phyloP scores from a whole-genome alignment of 2,329 filamentous ascomycete genomes.

The Apiospora malaysiana region DNA sequence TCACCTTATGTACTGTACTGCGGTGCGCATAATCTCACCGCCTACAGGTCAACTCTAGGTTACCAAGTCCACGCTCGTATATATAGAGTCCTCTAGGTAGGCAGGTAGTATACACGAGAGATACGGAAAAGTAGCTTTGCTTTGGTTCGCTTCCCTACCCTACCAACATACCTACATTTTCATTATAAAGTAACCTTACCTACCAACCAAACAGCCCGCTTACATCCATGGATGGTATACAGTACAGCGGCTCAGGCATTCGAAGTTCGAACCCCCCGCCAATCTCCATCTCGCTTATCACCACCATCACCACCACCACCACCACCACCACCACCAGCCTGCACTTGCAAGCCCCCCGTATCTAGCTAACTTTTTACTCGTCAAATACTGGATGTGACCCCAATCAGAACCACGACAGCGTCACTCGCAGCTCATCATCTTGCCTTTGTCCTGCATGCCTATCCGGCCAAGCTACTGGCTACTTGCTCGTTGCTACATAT shows the following conservation, averaged over 20 bases:
- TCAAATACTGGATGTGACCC: too few species aligned
- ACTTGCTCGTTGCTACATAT: neutral
- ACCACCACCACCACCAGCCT: too few species aligned
- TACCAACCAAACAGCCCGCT: neutral
- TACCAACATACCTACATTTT: too few species aligned
- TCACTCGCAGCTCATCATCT: neutral
- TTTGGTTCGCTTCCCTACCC: too few species aligned
- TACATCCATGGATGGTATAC: neutral
- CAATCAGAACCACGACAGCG: neutral
- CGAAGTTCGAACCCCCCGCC: neutral
- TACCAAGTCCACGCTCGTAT: too few species aligned
- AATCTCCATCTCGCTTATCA: constrained; percentile 18
- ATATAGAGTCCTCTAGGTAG: too few species aligned
- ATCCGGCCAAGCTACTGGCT: neutral
- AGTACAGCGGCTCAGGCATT: neutral
- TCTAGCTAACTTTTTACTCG: neutral
- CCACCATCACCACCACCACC: neutral
- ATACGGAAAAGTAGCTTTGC: neutral
- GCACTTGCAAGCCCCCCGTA: neutral
- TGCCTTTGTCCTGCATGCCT: too few species aligned
- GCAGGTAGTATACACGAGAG: too few species aligned
- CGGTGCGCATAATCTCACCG: neutral
- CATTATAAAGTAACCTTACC: neutral
- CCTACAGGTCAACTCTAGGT: too few species aligned
- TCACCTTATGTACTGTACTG: too few species aligned